Evolutionary conservation across 208 protist species (phyloP).

Genomic region (Porcisia hertigi): DNA sequence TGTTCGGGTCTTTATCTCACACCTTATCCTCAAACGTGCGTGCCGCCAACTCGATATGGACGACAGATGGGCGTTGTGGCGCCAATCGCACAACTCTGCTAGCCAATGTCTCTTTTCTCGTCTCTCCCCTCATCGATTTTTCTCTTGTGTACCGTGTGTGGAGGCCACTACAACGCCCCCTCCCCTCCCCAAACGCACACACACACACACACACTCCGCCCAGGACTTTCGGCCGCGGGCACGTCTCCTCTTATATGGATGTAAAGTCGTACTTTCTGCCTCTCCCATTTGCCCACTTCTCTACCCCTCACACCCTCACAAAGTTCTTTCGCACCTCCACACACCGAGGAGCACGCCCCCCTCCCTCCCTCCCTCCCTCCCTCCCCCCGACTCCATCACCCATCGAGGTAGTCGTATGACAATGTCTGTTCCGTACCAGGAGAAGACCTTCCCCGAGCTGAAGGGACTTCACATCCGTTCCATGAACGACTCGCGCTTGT

Average conservation of each 20-base stretch:
- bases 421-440: conserved; percentile 30
- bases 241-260: no score
- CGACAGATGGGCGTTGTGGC: neutral
- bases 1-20: neutral
- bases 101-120: neutral
- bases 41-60: neutral
- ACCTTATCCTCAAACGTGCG: neutral
- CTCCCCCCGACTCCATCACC: neutral
- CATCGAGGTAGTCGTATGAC: neutral
- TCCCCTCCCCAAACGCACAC: no score
- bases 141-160: neutral
- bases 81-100: no score
- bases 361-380: neutral
- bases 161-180: neutral
- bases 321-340: no score
- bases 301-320: neutral
- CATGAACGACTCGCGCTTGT: conserved; percentile 64
- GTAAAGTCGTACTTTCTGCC: neutral
- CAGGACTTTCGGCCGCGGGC: neutral
- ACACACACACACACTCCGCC: no score
- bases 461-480: conserved; percentile 69
- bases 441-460: conserved; percentile 36
- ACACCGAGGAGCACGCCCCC: neutral
- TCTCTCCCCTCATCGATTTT: neutral
- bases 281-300: neutral